Conservation (phyloP, 495 filamentous ascomycete genomes). For the Niebla homalea region DNA sequence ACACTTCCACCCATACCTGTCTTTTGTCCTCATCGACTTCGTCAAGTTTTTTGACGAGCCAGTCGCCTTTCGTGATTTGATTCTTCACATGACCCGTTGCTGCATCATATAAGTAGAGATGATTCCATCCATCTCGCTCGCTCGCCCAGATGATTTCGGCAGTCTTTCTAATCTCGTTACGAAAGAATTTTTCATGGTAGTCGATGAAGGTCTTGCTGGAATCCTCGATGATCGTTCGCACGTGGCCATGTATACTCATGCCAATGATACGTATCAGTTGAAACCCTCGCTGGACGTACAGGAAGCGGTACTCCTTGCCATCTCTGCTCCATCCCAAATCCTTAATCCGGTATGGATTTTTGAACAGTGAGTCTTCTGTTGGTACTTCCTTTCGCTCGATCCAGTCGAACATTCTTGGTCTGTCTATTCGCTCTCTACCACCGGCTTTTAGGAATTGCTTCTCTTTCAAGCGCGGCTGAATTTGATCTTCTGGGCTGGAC, state of each 20-base stretch:
- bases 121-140: constrained; percentile 18
- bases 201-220: constrained; percentile 17
- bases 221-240: constrained; percentile 15
- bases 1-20: constrained; percentile 13
- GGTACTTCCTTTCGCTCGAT: constrained; percentile 6
- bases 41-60: constrained; percentile 12
- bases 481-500: constrained; percentile 8
- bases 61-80: constrained; percentile 15
- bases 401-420: constrained; percentile 12
- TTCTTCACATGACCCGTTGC: constrained; percentile 11
- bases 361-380: constrained; percentile 10
- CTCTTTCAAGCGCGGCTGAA: constrained; percentile 1
- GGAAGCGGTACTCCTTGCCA: constrained; percentile 13
- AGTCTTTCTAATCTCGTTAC: constrained; percentile 4
- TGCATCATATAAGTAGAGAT: constrained; percentile 16
- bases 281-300: constrained; percentile 15
- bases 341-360: constrained; percentile 10
- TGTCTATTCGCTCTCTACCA: constrained; percentile 9
- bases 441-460: constrained; percentile 15
- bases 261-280: constrained; percentile 13
- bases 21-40: constrained; percentile 12
- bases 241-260: constrained; percentile 8
- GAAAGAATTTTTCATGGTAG: constrained; percentile 11
- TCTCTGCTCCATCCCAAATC: constrained; percentile 12
- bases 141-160: constrained; percentile 16